Evolutionary conservation across 305 asterid species (phyloP), one percentile per base, ranked within the genome.

Genomic region (Solanum hybrid): DNA sequence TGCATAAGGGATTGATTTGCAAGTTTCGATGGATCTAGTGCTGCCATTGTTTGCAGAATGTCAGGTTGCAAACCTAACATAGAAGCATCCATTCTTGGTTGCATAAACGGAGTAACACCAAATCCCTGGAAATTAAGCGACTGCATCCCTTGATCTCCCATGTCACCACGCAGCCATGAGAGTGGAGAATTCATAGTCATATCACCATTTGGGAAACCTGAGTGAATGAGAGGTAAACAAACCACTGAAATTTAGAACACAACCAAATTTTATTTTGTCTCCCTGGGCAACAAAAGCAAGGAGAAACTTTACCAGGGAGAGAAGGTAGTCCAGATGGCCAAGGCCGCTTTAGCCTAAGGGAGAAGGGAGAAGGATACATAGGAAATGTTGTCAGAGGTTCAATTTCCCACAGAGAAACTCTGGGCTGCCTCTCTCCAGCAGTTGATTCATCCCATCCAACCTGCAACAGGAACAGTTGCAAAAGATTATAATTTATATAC

Each of bases 401-500:
- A 36, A 97, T 95, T 90, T 96, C 99, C 99, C 99, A 97, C 91
- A 97, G 89, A 75, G 99, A 97, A 89, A 97, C 99, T 92, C 99
- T 93, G 11, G 98, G 99, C 91, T 97, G 99, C 93, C 98, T 95
- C 92, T 97, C 99, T 84, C 99, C 99, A 11, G 99, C 98, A 89
- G 99, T 96, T 89, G 99, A 97, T 93, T 97, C 99, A 91, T 97
- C 99, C 99, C 99, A 97, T 67, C 99, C 99, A 75, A 97, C 99
- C 99, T 97, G 95, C 92, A 93, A n/a, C 79, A 91, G 46, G 46
- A 42, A 14, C 76, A 85, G 33, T 33, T 61, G 2, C 76, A 33
- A 11, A 20, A 85, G 76, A 85, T 31, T 0, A 42, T 83, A 83
- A 46, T 81, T 83, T 42, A 84, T 85, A 57, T 11, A 31, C 88